These are phyloP conservation scores for Kluyveromyces starmeri DNA, from an alignment of 805 yeast genomes.

Conservation along the genomic window DNA sequence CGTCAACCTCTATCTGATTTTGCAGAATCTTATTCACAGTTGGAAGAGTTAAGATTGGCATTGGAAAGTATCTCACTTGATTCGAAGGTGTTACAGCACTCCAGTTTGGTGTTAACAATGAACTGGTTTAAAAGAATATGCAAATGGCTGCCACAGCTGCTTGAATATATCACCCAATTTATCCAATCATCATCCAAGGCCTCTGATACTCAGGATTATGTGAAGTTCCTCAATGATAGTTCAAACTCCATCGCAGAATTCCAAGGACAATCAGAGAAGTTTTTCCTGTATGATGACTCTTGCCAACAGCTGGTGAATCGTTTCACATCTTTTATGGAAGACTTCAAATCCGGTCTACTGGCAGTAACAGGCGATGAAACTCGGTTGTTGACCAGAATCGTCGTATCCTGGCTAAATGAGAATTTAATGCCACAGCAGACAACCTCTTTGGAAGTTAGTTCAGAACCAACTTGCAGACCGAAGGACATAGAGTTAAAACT, in stretches of 20 bases:
- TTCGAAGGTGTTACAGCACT: slow-evolving; percentile 14
- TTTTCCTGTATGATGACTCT: slow-evolving; percentile 13
- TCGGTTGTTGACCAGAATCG: slow-evolving; percentile 40
- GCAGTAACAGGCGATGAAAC: slow-evolving; percentile 32
- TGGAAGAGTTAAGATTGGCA: slow-evolving; percentile 14
- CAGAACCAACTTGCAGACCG: neutral
- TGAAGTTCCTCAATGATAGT: slow-evolving; percentile 13
- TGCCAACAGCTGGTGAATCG: slow-evolving; percentile 12
- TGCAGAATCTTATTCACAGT: slow-evolving; percentile 13
- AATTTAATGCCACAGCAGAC: too few species aligned
- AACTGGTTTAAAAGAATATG: slow-evolving; percentile 12
- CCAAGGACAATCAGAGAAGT: slow-evolving; percentile 6
- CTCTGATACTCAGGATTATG: slow-evolving; percentile 7
- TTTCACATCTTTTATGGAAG: slow-evolving; percentile 21
- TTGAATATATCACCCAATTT: slow-evolving; percentile 26
- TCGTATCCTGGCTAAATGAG: slow-evolving; percentile 39
- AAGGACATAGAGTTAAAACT: slow-evolving; percentile 33
- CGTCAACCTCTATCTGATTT: slow-evolving; percentile 38
- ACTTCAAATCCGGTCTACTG: slow-evolving; percentile 24
- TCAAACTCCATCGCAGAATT: slow-evolving; percentile 13
- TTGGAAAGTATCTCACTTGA: slow-evolving; percentile 17
- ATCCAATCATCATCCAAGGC: slow-evolving; percentile 9
- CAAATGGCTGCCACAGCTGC: slow-evolving; percentile 29
- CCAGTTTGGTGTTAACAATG: slow-evolving; percentile 8
- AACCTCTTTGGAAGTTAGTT: neutral